phyloP scores from a whole-genome alignment of 73 alveolate species.

The Paramecium biaurelia region DNA sequence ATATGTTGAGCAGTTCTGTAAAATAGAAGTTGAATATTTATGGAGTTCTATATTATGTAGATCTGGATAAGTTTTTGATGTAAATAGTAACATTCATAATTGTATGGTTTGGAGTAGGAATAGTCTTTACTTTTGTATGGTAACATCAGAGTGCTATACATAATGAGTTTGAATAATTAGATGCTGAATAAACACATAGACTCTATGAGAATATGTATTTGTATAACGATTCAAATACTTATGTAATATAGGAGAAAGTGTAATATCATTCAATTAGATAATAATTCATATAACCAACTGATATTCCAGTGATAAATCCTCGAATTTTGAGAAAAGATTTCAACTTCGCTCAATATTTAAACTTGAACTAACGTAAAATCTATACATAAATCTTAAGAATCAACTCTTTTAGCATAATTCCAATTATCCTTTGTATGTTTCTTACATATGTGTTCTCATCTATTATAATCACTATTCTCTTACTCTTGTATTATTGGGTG shows the following conservation, averaged over 20 bases:
- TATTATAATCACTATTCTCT: neutral
- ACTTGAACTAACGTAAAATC: neutral
- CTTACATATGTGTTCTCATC: neutral
- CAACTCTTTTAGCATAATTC: neutral
- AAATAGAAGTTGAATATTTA: neutral
- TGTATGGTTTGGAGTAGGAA: neutral
- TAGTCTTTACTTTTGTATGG: neutral
- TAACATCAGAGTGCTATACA: neutral
- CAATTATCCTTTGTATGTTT: neutral
- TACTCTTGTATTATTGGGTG: neutral
- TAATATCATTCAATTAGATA: slow-evolving; percentile 22
- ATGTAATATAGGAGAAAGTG: neutral
- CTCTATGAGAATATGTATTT: slow-evolving; percentile 12
- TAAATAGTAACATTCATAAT: neutral
- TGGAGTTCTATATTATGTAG: slow-evolving; percentile 11
- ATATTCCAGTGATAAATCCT: neutral
- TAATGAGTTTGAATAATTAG: neutral
- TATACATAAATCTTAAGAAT: slow-evolving; percentile 11
- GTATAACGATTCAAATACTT: neutral
- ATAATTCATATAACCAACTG: neutral
- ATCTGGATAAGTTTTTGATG: slow-evolving; percentile 29
- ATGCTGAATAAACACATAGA: neutral
- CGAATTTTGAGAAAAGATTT: neutral
- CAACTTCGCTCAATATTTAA: neutral
- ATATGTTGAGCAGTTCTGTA: neutral